Evolutionary conservation across 306 rosid genomes (phyloP).

Genomic region (Notholithocarpus densiflorus): DNA sequence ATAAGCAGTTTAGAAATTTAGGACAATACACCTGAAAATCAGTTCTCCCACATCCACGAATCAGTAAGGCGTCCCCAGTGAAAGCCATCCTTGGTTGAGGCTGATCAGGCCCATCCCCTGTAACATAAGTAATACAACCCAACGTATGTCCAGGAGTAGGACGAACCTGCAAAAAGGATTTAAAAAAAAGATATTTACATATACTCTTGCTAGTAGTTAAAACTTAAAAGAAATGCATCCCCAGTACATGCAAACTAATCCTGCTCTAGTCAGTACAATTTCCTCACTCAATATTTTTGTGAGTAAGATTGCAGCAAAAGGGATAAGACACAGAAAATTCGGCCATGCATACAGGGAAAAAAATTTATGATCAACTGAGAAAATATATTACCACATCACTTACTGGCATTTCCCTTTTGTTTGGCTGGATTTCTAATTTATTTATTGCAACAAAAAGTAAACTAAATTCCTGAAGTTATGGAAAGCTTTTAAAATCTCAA

Average conservation of each 20-base stretch:
- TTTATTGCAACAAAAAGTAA: neutral
- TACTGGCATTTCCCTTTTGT: neutral
- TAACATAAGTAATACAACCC: slow-evolving; percentile 89
- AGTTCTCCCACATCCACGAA: slow-evolving; percentile 98
- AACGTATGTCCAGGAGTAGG: slow-evolving; percentile 93
- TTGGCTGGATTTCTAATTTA: neutral
- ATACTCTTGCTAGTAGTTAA: neutral
- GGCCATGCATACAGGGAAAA: neutral
- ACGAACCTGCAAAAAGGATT: slow-evolving; percentile 54
- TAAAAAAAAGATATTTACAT: neutral
- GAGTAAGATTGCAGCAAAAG: neutral
- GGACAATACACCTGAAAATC: slow-evolving; percentile 81
- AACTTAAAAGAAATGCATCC: neutral
- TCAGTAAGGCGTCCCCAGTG: slow-evolving; percentile 78
- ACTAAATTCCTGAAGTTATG: neutral
- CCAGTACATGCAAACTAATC: neutral
- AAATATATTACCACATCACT: neutral
- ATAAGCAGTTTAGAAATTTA: neutral
- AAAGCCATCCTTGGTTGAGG: slow-evolving; percentile 89
- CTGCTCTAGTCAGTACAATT: neutral
- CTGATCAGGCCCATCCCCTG: slow-evolving; percentile 75
- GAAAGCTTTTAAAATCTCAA: neutral
- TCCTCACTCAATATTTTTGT: neutral
- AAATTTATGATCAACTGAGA: neutral
- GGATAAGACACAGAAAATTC: neutral